phyloP scores from a whole-genome alignment of 2,329 filamentous ascomycete genomes.

The Periconia digitata region DNA sequence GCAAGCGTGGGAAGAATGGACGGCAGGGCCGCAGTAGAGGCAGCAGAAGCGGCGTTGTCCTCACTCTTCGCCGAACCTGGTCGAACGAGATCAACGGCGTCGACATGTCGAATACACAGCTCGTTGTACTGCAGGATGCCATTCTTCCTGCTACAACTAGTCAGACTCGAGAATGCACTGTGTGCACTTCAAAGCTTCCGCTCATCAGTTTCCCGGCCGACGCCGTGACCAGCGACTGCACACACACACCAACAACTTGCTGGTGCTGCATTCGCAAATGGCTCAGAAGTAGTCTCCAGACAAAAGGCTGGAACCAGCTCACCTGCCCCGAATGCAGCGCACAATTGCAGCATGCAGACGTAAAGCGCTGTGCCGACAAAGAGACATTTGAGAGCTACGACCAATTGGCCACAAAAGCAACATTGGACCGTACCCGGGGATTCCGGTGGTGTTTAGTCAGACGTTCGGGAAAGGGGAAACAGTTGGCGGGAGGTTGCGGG shows the following conservation, averaged over 20 bases:
- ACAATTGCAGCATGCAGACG: conserved; percentile 47
- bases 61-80: too few species aligned
- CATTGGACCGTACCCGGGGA: conserved; percentile 47
- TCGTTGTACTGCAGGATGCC: too few species aligned
- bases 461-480: conserved; percentile 3
- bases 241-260: conserved; percentile 31
- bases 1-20: too few species aligned
- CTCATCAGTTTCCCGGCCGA: background rate
- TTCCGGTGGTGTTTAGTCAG: conserved; percentile 58
- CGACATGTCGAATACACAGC: too few species aligned
- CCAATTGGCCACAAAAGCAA: conserved; percentile 46
- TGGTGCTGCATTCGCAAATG: conserved; percentile 42
- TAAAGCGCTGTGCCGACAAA: conserved; percentile 49
- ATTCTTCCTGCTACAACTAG: too few species aligned
- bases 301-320: conserved; percentile 50
- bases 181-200: background rate
- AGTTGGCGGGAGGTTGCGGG: conserved; percentile 40
- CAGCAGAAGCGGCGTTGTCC: too few species aligned
- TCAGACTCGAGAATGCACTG: background rate
- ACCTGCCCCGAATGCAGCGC: conserved; percentile 57
- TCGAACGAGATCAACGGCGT: too few species aligned
- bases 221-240: background rate
- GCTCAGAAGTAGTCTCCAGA: conserved; percentile 40
- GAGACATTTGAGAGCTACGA: conserved; percentile 52
- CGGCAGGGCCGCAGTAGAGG: too few species aligned